phyloP scores from a whole-genome alignment of 2,329 filamentous ascomycete species.

The Triangularia setosa region DNA sequence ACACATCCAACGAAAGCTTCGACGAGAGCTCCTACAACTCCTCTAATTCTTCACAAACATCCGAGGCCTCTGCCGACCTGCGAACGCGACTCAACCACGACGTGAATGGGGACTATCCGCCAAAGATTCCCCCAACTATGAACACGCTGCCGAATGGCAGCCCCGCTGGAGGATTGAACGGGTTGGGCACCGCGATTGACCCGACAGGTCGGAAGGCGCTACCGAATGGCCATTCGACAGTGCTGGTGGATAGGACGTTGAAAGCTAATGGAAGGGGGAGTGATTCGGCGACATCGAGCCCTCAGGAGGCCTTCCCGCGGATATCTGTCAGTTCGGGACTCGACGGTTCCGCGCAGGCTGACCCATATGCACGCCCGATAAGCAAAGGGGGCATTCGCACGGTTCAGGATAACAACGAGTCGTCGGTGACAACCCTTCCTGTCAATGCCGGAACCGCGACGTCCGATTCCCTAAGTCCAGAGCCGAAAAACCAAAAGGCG shows the following conservation, averaged over 20 bases:
- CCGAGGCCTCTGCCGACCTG: conserved; percentile 45
- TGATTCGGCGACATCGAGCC: conserved; percentile 29
- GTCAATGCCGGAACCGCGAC: conserved; percentile 21
- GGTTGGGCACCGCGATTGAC: conserved; percentile 24
- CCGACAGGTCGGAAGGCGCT: conserved; percentile 21
- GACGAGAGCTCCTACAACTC: conserved; percentile 53
- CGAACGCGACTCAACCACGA: conserved; percentile 30
- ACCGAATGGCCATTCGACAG: conserved; percentile 25
- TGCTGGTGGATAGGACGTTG: conserved; percentile 29
- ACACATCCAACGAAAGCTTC: conserved; percentile 49
- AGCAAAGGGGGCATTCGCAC: conserved; percentile 27
- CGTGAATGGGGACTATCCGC: conserved; percentile 39
- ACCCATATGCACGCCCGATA: conserved; percentile 29
- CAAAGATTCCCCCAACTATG: conserved; percentile 47
- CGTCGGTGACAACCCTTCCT: conserved; percentile 1
- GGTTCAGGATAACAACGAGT: conserved; percentile 28
- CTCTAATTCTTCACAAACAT: conserved; percentile 42
- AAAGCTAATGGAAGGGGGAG: conserved; percentile 18
- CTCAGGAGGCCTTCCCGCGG: conserved; percentile 32
- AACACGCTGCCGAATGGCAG: conserved; percentile 56
- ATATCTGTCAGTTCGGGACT: conserved; percentile 34
- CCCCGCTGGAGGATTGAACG: conserved; percentile 36
- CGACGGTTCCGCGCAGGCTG: conserved; percentile 31
- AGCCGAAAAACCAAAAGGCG: conserved; percentile 23
- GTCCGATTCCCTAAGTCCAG: conserved; percentile 22